Percentiles rank a stretch among this genome's conserved stretches.
phyloP scores from a whole-genome alignment of 768 basidiomycete species.

The Naganishia kalamii region DNA sequence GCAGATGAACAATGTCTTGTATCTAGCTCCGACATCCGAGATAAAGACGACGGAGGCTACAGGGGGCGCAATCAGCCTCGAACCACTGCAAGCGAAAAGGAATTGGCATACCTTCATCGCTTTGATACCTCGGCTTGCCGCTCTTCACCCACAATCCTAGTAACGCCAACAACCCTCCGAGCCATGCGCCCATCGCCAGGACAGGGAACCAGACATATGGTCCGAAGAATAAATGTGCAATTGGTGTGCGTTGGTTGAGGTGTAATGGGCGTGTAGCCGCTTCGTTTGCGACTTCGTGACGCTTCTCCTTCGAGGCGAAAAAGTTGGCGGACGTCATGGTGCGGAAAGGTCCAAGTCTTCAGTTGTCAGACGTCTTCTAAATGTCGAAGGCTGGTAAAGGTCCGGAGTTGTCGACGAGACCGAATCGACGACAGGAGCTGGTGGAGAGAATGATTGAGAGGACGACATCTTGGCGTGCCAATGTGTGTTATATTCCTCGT shows the following conservation, averaged over 20 bases:
- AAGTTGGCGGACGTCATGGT: neutral
- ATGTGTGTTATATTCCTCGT: too few relatives aligned
- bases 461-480: too few relatives aligned
- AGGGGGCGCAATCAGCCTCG: too few relatives aligned
- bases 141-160: conserved; percentile 37
- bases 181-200: conserved; percentile 31
- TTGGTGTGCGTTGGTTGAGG: conserved; percentile 36
- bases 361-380: too few relatives aligned
- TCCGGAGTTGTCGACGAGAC: too few relatives aligned
- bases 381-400: too few relatives aligned
- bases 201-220: conserved; percentile 27
- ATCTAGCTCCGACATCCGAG: conserved; percentile 41
- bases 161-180: conserved; percentile 41
- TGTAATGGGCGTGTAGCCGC: conserved; percentile 23
- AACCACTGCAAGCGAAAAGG: too few relatives aligned
- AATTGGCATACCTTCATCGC: conserved; percentile 40
- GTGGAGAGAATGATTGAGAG: too few relatives aligned
- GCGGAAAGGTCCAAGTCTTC: too few relatives aligned
- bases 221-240: conserved; percentile 42
- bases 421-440: too few relatives aligned
- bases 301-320: conserved; percentile 19
- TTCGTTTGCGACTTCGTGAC: neutral
- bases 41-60: conserved; percentile 46
- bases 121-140: conserved; percentile 41
- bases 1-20: conserved; percentile 31